Base-by-base conservation (phyloP, 306 rosid genomes). In the Cucumis melo region DNA sequence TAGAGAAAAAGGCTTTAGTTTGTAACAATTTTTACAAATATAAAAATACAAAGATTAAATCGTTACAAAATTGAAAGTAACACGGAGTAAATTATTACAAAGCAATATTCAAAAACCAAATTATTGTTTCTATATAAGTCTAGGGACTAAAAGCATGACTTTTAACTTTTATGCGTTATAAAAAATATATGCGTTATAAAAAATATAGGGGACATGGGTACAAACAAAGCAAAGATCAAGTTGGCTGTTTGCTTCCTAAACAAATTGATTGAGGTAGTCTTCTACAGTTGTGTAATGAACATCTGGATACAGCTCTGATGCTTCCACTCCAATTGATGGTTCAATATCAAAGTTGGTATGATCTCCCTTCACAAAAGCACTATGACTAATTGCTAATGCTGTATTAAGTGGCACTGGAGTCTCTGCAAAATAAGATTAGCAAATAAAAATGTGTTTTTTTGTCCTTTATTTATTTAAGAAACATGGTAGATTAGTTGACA, bases 301-400 rank as follows among this genome's bases (percentile, higher is more conserved):
- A 79, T 89, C 91, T 27, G 97, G 87, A 14, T 89, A 91, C 6
- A 87, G 87, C 55, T 68, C 82, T 16, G 84, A 62, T 79, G 94
- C 94, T 81, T 89, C 94, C 14, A 86, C 86, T 27, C 92, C 94
- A 68, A 89, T 78, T 5, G 88, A 82, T 13, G 91, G 81, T 38
- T 89, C 91, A 12, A 91, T 72, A 68, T 86, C 90, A 54, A 81
- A 89, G 86, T 84, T 91, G 0, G 87, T 86, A 9, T 91, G 84
- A 58, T 82, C 84, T 58, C 88, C 91, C 62, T 81, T 85, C 73
- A 89, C 85, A 19, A 85, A 87, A 17, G 82, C 86, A 7, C 87
- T 65, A 80, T 89, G 89, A 14, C 74, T 36, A 39, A 87, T 78
- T 2, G 93, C 48, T 46, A 85, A 46, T 58, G 74, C 24, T 79